phyloP scores from a whole-genome alignment of 257 asterid genomes.

The Nemophila menziesii region DNA sequence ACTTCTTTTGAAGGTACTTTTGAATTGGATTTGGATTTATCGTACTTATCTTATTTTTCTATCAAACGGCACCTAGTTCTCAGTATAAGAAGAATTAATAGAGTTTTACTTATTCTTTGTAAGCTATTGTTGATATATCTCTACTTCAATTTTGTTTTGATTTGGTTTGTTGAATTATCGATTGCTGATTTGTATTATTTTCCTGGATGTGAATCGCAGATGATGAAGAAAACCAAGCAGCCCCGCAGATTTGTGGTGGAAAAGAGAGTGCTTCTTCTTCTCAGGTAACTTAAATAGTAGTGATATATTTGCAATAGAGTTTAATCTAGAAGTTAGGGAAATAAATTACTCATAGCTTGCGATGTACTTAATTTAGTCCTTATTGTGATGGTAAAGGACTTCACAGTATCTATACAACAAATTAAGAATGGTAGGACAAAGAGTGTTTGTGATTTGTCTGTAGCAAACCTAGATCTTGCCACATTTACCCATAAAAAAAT shows the following conservation, averaged over 20 bases:
- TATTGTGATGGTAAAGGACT: neutral
- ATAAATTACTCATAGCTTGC: no score
- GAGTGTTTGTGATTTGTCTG: no score
- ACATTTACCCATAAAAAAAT: neutral
- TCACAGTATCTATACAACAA: no score
- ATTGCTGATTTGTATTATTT: neutral
- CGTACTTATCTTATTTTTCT: no score
- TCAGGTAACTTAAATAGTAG: conserved; percentile 26
- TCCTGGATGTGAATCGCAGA: conserved; percentile 23
- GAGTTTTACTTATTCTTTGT: no score
- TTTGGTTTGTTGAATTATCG: neutral
- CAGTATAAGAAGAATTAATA: conserved; percentile 2
- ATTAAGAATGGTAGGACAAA: no score
- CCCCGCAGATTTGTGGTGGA: conserved; percentile 9
- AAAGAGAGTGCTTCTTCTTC: conserved; percentile 12
- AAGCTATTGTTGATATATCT: neutral
- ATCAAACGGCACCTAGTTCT: no score
- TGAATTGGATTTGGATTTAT: no score
- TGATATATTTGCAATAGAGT: neutral
- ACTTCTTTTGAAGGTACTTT: conserved; percentile 5
- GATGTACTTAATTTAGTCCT: no score
- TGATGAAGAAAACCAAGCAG: conserved; percentile 10
- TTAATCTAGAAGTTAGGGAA: neutral
- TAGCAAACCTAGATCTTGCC: neutral
- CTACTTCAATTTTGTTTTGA: neutral